A percentile compares a stretch with the other conserved stretches of the same genome.
These are phyloP conservation scores for Dactylorhiza incarnata DNA, from an alignment of 106 monocot genomes.

Conservation along the genomic window DNA sequence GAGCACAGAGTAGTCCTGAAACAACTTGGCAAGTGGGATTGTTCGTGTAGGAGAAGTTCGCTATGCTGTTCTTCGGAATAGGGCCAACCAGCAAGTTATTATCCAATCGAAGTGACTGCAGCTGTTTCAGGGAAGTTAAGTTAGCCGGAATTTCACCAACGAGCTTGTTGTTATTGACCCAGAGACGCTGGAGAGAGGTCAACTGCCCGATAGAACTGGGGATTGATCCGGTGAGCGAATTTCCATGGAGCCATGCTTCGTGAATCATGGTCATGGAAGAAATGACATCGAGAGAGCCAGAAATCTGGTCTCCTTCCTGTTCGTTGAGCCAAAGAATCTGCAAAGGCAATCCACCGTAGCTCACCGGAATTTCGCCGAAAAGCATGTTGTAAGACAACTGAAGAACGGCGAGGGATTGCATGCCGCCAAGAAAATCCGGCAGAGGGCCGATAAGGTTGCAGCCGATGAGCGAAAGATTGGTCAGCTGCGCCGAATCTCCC, in stretches of 20 bases:
- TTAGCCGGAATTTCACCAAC: constrained; percentile 30
- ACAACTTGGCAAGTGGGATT: constrained; percentile 28
- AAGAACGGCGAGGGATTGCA: constrained; percentile 30
- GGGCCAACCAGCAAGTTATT: constrained; percentile 37
- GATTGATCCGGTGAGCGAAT: constrained; percentile 39
- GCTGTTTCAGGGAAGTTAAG: constrained; percentile 20
- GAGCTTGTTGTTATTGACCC: constrained; percentile 42
- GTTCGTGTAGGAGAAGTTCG: constrained; percentile 15
- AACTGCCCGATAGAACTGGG: constrained; percentile 23
- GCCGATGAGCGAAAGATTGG: constrained; percentile 23
- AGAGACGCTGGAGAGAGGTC: constrained; percentile 19
- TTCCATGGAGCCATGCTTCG: constrained; percentile 54
- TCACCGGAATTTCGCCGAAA: constrained; percentile 33
- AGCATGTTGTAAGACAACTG: constrained; percentile 46
- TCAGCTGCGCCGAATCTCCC: constrained; percentile 26
- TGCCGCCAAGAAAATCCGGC: constrained; percentile 41
- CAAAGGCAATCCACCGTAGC: constrained; percentile 21
- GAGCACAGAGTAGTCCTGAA: constrained; percentile 35
- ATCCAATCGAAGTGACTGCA: constrained; percentile 19
- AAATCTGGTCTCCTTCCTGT: constrained; percentile 28
- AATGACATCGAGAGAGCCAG: constrained; percentile 34
- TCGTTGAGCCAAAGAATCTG: constrained; percentile 52
- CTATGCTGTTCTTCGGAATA: constrained; percentile 17
- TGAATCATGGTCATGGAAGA: constrained; percentile 30
- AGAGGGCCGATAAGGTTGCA: constrained; percentile 48